Evolutionary conservation across 257 asterid species (phyloP), one percentile per base, ranked within the genome.

Genomic region (Solanum tacnaense): DNA sequence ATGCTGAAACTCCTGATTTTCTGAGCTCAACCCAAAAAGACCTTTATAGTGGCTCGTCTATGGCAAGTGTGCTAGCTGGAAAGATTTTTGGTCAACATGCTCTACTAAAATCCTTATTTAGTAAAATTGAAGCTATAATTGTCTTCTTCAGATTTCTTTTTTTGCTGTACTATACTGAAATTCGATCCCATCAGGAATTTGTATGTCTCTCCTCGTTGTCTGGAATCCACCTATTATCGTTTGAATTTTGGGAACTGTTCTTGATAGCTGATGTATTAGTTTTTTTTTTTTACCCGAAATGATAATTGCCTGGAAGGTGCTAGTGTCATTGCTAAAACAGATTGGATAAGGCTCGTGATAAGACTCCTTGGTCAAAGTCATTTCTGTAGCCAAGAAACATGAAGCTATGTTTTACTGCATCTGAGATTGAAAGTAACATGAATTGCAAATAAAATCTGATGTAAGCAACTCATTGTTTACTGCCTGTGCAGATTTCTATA

Each of bases 401-500:
- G 41, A 49, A 27, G 27, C 44, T 82, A 18, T 82, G 10, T 79
- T 46, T 29, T 27, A 29, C 85, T 46, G 85, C 68, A 46, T 46
- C 85, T 29, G 68, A 46, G 85, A 81, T 29, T 87, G 67, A 46
- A 71, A 56, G 78, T 88, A 38, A 82, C 82, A 52, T 84, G 70
- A 88, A 70, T 38, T 31, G 34, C 60, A 32, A 44, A 86, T 86
- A 83, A 81, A 87, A 88, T 52, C 78, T 88, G 71, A 35, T 86
- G 79, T 75, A 91, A 91, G 49, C 70, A 86, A 58, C 84, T 89
- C 87, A 85, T 84, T 89, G 20, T 86, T 36, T 78, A 86, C 85
- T 86, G 84, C 84, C 27, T 89, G 88, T 92, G 91, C 95, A 96
- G 99, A 91, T 97, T 97, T 88, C 98, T 97, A 79, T 97, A 97